Evolutionary conservation across 1,284 basidiomycete species (phyloP).

Genomic region (Fomitopsis palustris): DNA sequence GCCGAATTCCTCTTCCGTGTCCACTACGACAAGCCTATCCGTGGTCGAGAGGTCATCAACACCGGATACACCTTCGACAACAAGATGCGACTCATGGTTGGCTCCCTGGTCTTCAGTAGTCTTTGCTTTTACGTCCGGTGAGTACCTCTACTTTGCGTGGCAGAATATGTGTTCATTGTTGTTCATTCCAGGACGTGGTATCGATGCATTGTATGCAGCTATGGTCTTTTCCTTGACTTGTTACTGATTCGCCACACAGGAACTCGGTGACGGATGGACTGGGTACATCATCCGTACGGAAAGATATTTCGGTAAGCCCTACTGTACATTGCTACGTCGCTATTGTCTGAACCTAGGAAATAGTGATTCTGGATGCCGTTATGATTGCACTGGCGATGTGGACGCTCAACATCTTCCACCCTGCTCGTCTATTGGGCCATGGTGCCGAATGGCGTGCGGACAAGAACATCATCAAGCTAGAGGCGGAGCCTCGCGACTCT

Average conservation of each 20-base stretch:
- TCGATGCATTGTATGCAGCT: conserved; percentile 40
- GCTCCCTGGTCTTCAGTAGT: conserved; percentile 35
- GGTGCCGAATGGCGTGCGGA: not conserved
- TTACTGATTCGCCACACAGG: conserved; percentile 18
- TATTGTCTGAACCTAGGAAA: not conserved
- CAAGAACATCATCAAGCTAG: not conserved
- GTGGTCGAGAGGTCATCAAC: conserved; percentile 4
- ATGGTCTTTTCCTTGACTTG: not conserved
- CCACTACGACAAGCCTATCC: conserved; percentile 36
- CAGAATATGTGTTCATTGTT: not conserved
- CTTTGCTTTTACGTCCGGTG: conserved; percentile 40
- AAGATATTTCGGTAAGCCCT: conserved; percentile 46
- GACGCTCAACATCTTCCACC: conserved; percentile 54
- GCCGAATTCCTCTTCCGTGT: conserved; percentile 46
- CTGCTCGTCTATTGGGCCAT: conserved; percentile 27
- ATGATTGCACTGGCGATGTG: conserved; percentile 58
- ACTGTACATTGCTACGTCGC: not conserved
- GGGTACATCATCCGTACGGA: conserved; percentile 52
- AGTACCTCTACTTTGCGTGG: conserved; percentile 1
- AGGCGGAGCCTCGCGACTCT: not conserved
- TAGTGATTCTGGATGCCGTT: conserved; percentile 40
- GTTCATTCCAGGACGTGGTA: conserved; percentile 37
- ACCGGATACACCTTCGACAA: conserved; percentile 18
- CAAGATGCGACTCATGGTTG: conserved; percentile 33
- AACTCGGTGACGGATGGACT: conserved; percentile 51